Percentiles rank a stretch among this genome's conserved stretches.
Conservation (phyloP, 1,284 basidiomycete species). For the Psilocybe mexicana region DNA sequence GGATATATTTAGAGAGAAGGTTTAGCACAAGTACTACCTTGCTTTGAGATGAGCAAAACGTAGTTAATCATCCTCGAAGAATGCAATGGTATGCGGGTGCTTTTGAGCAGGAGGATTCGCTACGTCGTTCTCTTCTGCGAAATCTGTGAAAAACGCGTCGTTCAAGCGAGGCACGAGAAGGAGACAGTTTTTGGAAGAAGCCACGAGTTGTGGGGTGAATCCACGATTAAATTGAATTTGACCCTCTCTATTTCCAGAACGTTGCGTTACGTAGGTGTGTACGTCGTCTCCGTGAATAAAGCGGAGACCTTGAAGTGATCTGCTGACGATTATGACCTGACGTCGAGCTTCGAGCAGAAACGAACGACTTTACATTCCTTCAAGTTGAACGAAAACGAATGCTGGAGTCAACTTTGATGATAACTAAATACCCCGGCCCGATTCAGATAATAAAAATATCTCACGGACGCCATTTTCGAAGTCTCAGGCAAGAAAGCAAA, state of each 20-base stretch:
- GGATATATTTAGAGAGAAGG: not conserved
- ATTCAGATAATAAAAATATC: not conserved
- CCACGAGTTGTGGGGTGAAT: too few species aligned
- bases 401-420: not conserved
- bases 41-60: slow-evolving; percentile 90
- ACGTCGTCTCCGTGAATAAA: not conserved
- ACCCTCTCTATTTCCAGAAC: not conserved
- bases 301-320: not conserved
- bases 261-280: not conserved
- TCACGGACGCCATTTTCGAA: not conserved
- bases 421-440: not conserved
- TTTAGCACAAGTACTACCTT: slow-evolving; percentile 52
- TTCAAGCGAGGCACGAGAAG: too few species aligned
- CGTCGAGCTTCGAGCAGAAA: not conserved
- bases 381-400: too few species aligned
- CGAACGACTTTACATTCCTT: not conserved
- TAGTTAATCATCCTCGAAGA: slow-evolving; percentile 71
- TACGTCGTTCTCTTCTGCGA: too few species aligned
- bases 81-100: not conserved
- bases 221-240: too few species aligned
- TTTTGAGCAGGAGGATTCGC: too few species aligned
- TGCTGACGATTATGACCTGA: not conserved
- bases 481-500: not conserved
- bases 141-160: too few species aligned
- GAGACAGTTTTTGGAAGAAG: too few species aligned